Percentiles rank a stretch among this genome's conserved stretches.
Evolutionary conservation across 495 filamentous ascomycete genomes (phyloP).

Genomic region (Hypoxylon fuscum): DNA sequence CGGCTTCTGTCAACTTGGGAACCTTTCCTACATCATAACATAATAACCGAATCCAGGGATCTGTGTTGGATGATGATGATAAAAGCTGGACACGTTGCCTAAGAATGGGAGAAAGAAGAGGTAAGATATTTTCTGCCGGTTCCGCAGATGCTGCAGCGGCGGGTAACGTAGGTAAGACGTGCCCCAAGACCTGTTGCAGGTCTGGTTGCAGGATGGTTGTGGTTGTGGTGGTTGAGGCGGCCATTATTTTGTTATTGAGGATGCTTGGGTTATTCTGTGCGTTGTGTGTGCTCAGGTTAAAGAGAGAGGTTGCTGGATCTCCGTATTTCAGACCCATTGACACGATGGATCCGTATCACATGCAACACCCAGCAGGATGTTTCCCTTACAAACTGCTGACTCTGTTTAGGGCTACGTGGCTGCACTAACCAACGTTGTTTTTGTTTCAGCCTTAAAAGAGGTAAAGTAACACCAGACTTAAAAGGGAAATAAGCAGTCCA

Average conservation of each 20-base stretch:
- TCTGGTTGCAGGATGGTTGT: slow-evolving; percentile 69
- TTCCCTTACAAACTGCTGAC: slow-evolving; percentile 20
- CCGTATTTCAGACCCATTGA: slow-evolving; percentile 24
- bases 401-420: slow-evolving; percentile 21
- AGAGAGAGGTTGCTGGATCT: slow-evolving; percentile 6
- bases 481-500: slow-evolving; percentile 9
- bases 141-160: slow-evolving; percentile 80
- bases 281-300: slow-evolving; percentile 9
- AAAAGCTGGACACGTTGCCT: slow-evolving; percentile 87
- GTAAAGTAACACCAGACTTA: not conserved
- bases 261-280: slow-evolving; percentile 6
- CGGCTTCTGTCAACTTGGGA: slow-evolving; percentile 69
- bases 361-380: slow-evolving; percentile 17
- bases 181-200: slow-evolving; percentile 70
- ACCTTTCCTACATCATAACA: slow-evolving; percentile 80
- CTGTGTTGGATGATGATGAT: slow-evolving; percentile 64
- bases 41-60: slow-evolving; percentile 91
- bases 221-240: slow-evolving; percentile 41
- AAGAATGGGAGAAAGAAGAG: slow-evolving; percentile 88
- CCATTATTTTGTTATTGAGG: slow-evolving; percentile 29
- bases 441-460: slow-evolving; percentile 21
- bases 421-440: slow-evolving; percentile 29
- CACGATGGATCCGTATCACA: slow-evolving; percentile 33
- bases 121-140: slow-evolving; percentile 79
- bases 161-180: slow-evolving; percentile 85